These are phyloP conservation scores for Plasmopara muralis DNA, from an alignment of 352 stramenopile genomes.

Conservation along the genomic window DNA sequence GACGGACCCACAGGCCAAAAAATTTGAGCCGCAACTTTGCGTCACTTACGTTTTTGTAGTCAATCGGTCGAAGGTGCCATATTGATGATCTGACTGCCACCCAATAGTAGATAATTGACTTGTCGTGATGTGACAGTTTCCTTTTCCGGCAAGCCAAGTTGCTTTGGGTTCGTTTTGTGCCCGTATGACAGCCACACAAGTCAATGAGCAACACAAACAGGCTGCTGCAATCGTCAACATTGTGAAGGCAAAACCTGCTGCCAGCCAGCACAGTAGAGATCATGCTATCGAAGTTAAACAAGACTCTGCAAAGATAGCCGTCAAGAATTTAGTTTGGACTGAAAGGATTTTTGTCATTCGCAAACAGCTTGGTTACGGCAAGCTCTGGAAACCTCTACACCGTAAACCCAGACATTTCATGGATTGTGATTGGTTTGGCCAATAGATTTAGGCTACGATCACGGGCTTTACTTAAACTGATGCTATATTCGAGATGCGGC, in stretches of 20 bases:
- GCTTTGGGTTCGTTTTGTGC: conserved; percentile 14
- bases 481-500: no score
- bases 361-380: conserved; percentile 1
- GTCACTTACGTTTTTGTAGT: conserved; percentile 85
- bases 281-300: neutral
- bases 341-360: neutral
- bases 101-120: conserved; percentile 1
- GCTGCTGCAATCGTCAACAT: conserved; percentile 28
- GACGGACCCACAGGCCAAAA: conserved; percentile 79
- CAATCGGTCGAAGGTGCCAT: conserved; percentile 59
- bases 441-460: no score
- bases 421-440: no score
- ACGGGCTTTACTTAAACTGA: no score
- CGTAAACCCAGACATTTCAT: neutral
- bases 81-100: neutral
- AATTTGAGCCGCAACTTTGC: conserved; percentile 76
- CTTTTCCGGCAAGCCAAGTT: conserved; percentile 26
- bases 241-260: conserved; percentile 12
- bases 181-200: conserved; percentile 7
- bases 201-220: conserved; percentile 21
- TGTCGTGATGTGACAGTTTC: conserved; percentile 20
- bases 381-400: conserved; percentile 29
- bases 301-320: conserved; percentile 1
- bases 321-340: neutral
- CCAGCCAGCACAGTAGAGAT: conserved; percentile 6